A percentile compares a stretch with the other conserved stretches of the same genome.
phyloP scores from a whole-genome alignment of 2,329 filamentous ascomycete species.

The Arthrobotrys iridis region DNA sequence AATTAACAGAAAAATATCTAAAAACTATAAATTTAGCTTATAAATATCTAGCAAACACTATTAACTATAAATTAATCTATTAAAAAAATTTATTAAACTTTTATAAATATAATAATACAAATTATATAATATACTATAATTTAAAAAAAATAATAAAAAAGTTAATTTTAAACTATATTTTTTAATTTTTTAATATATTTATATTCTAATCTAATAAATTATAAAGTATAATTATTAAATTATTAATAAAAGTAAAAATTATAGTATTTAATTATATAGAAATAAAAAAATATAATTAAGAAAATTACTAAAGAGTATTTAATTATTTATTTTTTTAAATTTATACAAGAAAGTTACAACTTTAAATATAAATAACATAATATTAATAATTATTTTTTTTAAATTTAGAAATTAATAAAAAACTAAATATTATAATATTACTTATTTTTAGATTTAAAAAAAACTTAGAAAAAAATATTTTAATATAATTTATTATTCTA shows the following conservation, averaged over 20 bases:
- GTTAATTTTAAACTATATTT: not conserved
- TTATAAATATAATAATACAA: too few relatives aligned
- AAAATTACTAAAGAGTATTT: not conserved
- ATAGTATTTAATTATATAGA: not conserved
- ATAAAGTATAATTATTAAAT: not conserved
- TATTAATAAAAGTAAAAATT: not conserved
- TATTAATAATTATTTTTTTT: not conserved
- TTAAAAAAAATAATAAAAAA: not conserved
- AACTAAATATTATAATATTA: too few relatives aligned
- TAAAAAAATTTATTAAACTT: not conserved
- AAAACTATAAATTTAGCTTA: not conserved
- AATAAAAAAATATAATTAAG: not conserved
- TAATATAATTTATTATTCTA: too few relatives aligned
- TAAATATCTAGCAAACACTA: too few relatives aligned
- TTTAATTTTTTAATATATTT: not conserved
- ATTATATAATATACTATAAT: not conserved
- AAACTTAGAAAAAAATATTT: too few relatives aligned
- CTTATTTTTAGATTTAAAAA: too few relatives aligned
- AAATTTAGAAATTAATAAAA: too few relatives aligned
- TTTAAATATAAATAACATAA: not conserved
- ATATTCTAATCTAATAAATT: not conserved
- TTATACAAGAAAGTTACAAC: not conserved
- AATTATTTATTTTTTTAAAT: not conserved
- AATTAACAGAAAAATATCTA: not conserved
- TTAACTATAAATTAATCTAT: too few relatives aligned